Conservation (phyloP, 2,329 filamentous ascomycete species). For the Diaporthe humulicola region DNA sequence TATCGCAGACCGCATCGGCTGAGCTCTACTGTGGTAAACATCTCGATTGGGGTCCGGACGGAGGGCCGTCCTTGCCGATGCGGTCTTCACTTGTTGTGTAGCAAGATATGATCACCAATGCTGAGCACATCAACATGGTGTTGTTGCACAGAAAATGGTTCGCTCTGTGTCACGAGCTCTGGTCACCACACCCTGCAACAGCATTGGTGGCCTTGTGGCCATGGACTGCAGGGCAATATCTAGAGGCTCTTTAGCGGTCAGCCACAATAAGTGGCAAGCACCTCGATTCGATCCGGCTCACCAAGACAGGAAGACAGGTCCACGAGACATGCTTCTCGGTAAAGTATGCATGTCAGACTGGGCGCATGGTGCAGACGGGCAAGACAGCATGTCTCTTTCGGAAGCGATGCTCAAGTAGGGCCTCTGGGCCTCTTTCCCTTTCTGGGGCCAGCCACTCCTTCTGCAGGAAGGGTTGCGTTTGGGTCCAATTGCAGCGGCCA, state of each 20-base stretch:
- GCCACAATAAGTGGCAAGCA: conserved; percentile 8
- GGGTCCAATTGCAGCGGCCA: conserved; percentile 25
- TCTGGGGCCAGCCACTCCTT: conserved; percentile 17
- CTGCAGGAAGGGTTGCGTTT: conserved; percentile 21
- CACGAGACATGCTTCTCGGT: conserved; percentile 19
- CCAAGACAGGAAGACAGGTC: not conserved
- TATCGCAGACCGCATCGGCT: not conserved
- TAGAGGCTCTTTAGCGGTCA: conserved; percentile 22
- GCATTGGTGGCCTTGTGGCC: conserved; percentile 23
- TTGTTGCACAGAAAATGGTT: not conserved
- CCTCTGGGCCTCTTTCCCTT: conserved; percentile 12
- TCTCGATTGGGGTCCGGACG: not conserved
- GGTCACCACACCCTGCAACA: not conserved
- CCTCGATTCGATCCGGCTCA: conserved; percentile 20
- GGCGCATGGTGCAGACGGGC: not conserved
- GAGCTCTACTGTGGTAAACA: not conserved
- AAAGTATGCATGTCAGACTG: conserved; percentile 31
- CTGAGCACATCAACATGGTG: conserved; percentile 1
- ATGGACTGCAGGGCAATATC: conserved; percentile 23
- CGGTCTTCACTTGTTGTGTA: not conserved
- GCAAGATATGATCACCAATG: not conserved
- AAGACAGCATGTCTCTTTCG: not conserved
- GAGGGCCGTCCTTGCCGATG: not conserved
- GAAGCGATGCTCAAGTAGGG: not conserved
- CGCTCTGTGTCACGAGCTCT: not conserved